These are phyloP conservation scores for Solanum sitiens DNA, from an alignment of 257 asterid species.

Conservation along the genomic window DNA sequence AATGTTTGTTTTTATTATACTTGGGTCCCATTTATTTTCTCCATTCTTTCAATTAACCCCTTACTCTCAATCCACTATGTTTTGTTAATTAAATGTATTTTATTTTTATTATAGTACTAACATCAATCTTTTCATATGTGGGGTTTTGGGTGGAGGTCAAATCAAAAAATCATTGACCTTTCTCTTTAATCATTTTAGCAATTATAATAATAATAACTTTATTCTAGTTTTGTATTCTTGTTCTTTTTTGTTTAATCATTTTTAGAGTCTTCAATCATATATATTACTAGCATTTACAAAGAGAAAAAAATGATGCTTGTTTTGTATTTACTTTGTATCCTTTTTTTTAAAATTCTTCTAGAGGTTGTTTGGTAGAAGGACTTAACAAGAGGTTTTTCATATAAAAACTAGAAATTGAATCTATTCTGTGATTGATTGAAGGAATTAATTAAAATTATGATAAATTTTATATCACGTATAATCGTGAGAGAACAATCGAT, in stretches of 20 bases:
- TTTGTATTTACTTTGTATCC: background rate
- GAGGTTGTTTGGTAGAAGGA: background rate
- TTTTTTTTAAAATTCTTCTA: background rate
- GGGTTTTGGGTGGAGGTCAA: background rate
- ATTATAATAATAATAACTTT: background rate
- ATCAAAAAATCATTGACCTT: background rate
- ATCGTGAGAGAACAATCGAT: background rate
- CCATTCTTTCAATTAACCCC: background rate
- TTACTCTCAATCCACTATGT: background rate
- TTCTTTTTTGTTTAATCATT: background rate
- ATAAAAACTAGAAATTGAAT: background rate
- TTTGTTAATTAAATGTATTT: background rate
- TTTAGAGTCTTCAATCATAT: background rate
- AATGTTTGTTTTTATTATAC: background rate
- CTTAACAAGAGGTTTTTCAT: background rate
- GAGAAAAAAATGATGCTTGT: background rate
- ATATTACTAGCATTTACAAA: background rate
- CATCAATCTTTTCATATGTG: background rate
- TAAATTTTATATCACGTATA: background rate
- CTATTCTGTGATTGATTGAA: background rate
- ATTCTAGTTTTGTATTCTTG: background rate
- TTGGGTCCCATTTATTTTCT: conserved; percentile 6
- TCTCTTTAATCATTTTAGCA: background rate
- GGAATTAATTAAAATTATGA: background rate
- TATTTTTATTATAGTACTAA: background rate